Base-by-base conservation (phyloP, 805 yeast species). In the Lipomyces anomalus region DNA sequence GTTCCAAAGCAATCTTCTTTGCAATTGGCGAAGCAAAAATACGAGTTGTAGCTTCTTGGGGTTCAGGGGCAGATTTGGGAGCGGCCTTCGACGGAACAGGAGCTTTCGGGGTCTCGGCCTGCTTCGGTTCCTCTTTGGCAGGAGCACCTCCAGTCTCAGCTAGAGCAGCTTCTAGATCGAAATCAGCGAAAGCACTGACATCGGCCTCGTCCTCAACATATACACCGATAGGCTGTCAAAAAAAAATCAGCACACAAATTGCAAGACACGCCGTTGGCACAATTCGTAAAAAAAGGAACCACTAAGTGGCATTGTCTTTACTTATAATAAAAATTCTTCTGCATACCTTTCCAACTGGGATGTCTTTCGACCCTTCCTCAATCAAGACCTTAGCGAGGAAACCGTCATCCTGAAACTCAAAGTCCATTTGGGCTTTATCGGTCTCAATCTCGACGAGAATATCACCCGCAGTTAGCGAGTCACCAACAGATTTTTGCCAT, bases 401-500 rank as follows among this genome's bases (percentile, higher is more conserved):
- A 43, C 96, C 96, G 54, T 90, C 98, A 62, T 89, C 97, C 73
- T 89, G 97, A 75, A 89, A 90, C 71, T 89, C 97, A 59, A 87
- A 90, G 71, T 89, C 97, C 96, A 89, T 90, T 50, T 88, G 80
- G 43, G 97, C 97, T 74, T 89, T 89, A 68, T 89, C 98, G 57
- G 98, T 90, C 72, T 90, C 98, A 55, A 90, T 83, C 71, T 90
- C 97, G 49, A 96, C 97, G 57, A 90, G 78, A 38, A 92, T 81
- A 64, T 89, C 97, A 68, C 98, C 98, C 18, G 97, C 92, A 24
- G 75, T 61, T 56, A 92, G 78, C 66, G 78, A 69, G 65, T 92
- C 98, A 62, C 98, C 98, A 32, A 81, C 85, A 37, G 76, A 68
- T 73, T 89, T 92, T 64, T 80, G 76, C 98, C 98, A 92, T 48